phyloP scores from a whole-genome alignment of 768 basidiomycete genomes.

The Auricularia heimuer region DNA sequence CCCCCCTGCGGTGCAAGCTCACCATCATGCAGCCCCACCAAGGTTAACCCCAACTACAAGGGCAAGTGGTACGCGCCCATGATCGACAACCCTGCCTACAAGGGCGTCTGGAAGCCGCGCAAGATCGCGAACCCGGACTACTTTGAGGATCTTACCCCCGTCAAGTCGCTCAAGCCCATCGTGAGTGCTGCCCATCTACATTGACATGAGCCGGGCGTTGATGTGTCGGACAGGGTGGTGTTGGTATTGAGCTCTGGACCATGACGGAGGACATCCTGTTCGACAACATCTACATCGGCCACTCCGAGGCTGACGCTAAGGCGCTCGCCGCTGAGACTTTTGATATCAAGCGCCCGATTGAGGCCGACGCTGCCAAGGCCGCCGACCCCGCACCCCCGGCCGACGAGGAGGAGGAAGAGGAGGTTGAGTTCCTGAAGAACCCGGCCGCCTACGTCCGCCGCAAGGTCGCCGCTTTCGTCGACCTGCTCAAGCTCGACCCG shows the following conservation, averaged over 20 bases:
- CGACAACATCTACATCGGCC: conserved; percentile 89
- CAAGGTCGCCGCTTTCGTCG: conserved; percentile 72
- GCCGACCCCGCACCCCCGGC: conserved; percentile 15
- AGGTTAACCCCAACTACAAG: conserved; percentile 91
- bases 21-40: conserved; percentile 43
- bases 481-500: conserved; percentile 65
- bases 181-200: conserved; percentile 24
- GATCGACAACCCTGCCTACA: conserved; percentile 97
- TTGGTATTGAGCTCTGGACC: conserved; percentile 98
- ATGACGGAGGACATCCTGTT: conserved; percentile 96
- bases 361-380: conserved; percentile 52
- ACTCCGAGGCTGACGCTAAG: conserved; percentile 80
- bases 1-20: conserved; percentile 16
- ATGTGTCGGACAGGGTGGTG: conserved; percentile 51
- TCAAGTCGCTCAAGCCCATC: conserved; percentile 78
- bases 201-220: conserved; percentile 15
- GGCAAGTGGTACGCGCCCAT: conserved; percentile 95
- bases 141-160: conserved; percentile 80
- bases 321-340: conserved; percentile 80
- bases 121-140: conserved; percentile 85
- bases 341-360: conserved; percentile 78
- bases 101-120: conserved; percentile 85
- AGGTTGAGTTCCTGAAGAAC: conserved; percentile 52
- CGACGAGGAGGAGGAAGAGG: conserved; percentile 40
- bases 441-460: conserved; percentile 72